Base-by-base conservation (phyloP, 352 stramenopile genomes). In the Phytophthora pisi region DNA sequence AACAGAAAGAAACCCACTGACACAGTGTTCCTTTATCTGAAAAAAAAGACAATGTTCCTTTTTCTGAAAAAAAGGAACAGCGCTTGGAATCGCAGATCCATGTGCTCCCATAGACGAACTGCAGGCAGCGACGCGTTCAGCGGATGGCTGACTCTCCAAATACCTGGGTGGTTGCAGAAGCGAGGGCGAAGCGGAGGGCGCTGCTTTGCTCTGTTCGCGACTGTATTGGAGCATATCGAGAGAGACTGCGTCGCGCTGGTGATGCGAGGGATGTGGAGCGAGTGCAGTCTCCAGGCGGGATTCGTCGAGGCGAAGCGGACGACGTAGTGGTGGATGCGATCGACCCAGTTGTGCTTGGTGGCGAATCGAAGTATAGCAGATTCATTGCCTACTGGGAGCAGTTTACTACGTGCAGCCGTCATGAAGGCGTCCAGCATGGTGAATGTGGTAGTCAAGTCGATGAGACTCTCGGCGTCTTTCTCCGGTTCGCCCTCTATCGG, bases 291-390 rank as follows among this genome's bases (percentile, higher is more conserved):
- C 52, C 55, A 57, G 4, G 57, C 59, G 4, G 58, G 46, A 6
- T 68, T 68, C 31, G 52, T 63, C 5, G 45, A 30, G 20, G 64
- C 34, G 4, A 58, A 58, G 2, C 61, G 51, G 0, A 78, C 57
- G 31, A 79, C 16, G 13, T 66, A 73, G 18, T 81, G 76, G 61
- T 79, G 73, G 16, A 84, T 40, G 0, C 73, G 70, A 15, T 81
- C 76, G 52, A 84, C 64, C 76, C 73, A 81, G 11, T 66, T 68
- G 31, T 76, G 75, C n/a, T 73, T 70, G 18, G 72, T 74, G 16
- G 54, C 68, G 46, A 66, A 78, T 43, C 59, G 62, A 16, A 74
- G 40, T 7, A 16, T 52, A 28, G 5, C 15, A 2, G 11, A 7
- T 18, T 56, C 36, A 15, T 16, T 40, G 8, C 36, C 40, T 20